These are phyloP conservation scores for Boletus pseudopeckii DNA, from an alignment of 768 basidiomycete genomes.

Conservation along the genomic window DNA sequence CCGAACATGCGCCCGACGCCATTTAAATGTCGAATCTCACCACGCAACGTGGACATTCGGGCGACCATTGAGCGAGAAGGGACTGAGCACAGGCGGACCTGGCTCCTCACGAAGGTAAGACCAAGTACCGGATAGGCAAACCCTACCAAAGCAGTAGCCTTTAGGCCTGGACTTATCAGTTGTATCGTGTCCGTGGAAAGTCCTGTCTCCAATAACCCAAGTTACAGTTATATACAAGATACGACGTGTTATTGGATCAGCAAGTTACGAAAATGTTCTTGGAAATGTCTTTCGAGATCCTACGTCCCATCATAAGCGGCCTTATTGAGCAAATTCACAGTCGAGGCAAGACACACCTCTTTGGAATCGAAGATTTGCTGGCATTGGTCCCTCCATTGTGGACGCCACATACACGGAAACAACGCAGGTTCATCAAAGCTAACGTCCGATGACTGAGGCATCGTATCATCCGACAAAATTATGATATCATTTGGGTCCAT, in stretches of 20 bases:
- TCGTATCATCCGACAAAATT: slow-evolving; percentile 1
- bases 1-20: no score
- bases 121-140: no score
- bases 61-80: no score
- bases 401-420: slow-evolving; percentile 31
- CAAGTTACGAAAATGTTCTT: slow-evolving; percentile 20
- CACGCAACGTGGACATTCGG: no score
- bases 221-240: background rate
- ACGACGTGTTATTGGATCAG: background rate
- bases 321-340: background rate
- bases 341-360: slow-evolving; percentile 19
- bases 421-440: slow-evolving; percentile 18
- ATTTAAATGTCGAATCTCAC: no score
- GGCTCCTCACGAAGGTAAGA: no score
- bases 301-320: background rate
- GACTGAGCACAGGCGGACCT: no score
- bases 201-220: background rate
- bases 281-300: slow-evolving; percentile 27
- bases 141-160: no score
- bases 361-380: slow-evolving; percentile 28
- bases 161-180: no score
- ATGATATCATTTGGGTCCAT: slow-evolving; percentile 23
- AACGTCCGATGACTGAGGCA: background rate
- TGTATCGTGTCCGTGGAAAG: no score
- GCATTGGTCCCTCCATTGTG: slow-evolving; percentile 26